Conservation (phyloP, 2,329 filamentous ascomycete species). For the Cercospora canescens region DNA sequence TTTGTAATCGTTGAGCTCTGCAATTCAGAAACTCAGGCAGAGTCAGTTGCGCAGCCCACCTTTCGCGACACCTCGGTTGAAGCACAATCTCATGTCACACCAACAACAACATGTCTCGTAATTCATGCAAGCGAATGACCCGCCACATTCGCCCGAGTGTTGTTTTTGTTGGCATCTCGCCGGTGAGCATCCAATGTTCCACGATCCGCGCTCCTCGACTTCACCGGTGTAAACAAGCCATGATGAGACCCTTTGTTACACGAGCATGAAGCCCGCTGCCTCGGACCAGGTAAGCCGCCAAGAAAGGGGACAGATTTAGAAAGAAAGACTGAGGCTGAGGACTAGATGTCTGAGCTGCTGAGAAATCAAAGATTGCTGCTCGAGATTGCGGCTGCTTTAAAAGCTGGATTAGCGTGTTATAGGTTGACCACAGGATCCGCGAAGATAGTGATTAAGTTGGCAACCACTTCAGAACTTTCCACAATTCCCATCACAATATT, state of each 20-base stretch:
- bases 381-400: not conserved
- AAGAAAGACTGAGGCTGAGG: not conserved
- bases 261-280: not conserved
- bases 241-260: not conserved
- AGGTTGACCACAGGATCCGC: not conserved
- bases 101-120: no score
- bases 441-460: not conserved
- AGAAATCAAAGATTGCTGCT: not conserved
- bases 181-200: not conserved
- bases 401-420: not conserved
- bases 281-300: not conserved
- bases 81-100: no score
- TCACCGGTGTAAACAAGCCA: not conserved
- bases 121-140: no score
- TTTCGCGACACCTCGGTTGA: no score
- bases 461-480: not conserved
- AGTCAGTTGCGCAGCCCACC: no score
- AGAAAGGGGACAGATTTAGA: not conserved
- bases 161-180: not conserved
- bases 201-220: not conserved
- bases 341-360: not conserved
- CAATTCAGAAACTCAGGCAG: no score
- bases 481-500: not conserved
- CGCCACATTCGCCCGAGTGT: no score
- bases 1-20: no score